These are phyloP conservation scores for barley (Hordeum vulgare) DNA, from an alignment of 176 grass and related monocot species.

Conservation along the genomic window MorexV3_pseudomolecules_assembly NC_058520.1:12503006-12503505, in stretches of 20 bases:
- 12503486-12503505: conserved; percentile 57
- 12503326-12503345: conserved; percentile 53
- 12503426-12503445: conserved; percentile 33
- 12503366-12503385: conserved; percentile 21
- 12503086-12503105: not conserved
- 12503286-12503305: not conserved
- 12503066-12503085: not conserved
- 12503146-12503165: conserved; percentile 1
- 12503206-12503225: conserved; percentile 19
- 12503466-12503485: conserved; percentile 26
- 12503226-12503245: conserved; percentile 21
- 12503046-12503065: not conserved
- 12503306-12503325: not conserved
- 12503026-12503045: not conserved
- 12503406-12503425: conserved; percentile 30
- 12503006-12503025: not conserved
- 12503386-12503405: conserved; percentile 45
- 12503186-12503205: conserved; percentile 24
- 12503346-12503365: conserved; percentile 38
- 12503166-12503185: conserved; percentile 2
- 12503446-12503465: conserved; percentile 43
- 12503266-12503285: conserved; percentile 44
- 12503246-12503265: conserved; percentile 16
- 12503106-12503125: not conserved
- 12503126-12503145: not conserved